A percentile compares a stretch with the other conserved stretches of the same genome.
Evolutionary conservation across 1,284 basidiomycete genomes (phyloP).

Genomic region (Uromyces viciae-fabae): DNA sequence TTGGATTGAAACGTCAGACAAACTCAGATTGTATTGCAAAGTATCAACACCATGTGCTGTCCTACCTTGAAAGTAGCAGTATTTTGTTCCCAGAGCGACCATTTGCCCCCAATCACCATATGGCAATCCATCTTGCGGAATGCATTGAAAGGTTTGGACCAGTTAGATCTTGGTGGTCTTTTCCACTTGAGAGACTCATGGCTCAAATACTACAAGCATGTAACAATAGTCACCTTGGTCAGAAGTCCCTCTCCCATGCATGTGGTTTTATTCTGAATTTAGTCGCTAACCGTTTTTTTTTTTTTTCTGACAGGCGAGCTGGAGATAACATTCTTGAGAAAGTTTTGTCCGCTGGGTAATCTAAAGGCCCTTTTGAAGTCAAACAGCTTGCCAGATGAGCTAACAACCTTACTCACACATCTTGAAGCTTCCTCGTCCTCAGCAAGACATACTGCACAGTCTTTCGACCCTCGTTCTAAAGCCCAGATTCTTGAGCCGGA

Average conservation of each 20-base stretch:
- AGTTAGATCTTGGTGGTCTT: constrained; percentile 9
- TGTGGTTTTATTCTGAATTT: no score
- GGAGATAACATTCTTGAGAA: background rate
- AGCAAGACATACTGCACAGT: background rate
- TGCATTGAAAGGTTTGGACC: constrained; percentile 14
- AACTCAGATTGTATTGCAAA: background rate
- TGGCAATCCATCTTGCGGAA: constrained; percentile 27
- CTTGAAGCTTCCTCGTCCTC: background rate
- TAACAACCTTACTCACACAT: background rate
- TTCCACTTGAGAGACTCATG: constrained; percentile 1
- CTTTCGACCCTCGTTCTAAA: background rate
- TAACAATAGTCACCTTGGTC: constrained; percentile 4
- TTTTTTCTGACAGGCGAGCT: background rate
- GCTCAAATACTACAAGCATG: constrained; percentile 7
- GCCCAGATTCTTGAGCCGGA: background rate
- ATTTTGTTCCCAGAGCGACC: background rate
- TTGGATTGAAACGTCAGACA: background rate
- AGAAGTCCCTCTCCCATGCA: background rate
- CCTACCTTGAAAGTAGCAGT: background rate
- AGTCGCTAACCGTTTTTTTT: no score
- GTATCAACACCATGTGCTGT: background rate
- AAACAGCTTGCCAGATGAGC: background rate
- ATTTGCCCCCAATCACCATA: constrained; percentile 29
- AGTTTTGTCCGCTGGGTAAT: background rate
- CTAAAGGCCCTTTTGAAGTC: background rate